Evolutionary conservation across 2,329 filamentous ascomycete genomes (phyloP).

Genomic region (Ampelomyces quisqualis): DNA sequence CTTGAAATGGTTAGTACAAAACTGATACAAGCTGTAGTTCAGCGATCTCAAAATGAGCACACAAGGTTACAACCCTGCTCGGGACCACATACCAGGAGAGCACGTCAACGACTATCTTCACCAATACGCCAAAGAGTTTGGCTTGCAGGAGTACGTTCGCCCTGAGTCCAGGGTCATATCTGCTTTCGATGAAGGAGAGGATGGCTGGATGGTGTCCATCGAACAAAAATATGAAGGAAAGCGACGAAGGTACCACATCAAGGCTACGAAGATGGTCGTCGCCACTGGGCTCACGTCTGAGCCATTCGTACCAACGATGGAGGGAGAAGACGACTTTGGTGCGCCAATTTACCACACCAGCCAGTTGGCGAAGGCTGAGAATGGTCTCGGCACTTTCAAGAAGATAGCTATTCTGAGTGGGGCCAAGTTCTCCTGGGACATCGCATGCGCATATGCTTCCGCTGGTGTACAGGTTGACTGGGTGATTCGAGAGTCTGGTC

Average conservation of each 20-base stretch:
- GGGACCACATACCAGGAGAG: slow-evolving; percentile 61
- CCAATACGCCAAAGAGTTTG: slow-evolving; percentile 46
- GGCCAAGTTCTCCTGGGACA: slow-evolving; percentile 66
- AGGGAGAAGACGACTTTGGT: slow-evolving; percentile 53
- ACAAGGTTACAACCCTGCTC: slow-evolving; percentile 32
- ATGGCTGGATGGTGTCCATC: slow-evolving; percentile 26
- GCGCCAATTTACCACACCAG: slow-evolving; percentile 60
- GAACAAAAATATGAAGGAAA: neutral
- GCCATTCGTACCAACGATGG: slow-evolving; percentile 56
- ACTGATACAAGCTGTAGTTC: slow-evolving; percentile 27
- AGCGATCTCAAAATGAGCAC: slow-evolving; percentile 40
- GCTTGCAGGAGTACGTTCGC: slow-evolving; percentile 51
- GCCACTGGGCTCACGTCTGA: slow-evolving; percentile 64
- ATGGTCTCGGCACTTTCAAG: slow-evolving; percentile 39
- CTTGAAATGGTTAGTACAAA: neutral
- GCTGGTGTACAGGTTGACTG: slow-evolving; percentile 57
- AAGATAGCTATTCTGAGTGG: slow-evolving; percentile 57
- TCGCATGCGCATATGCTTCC: slow-evolving; percentile 57
- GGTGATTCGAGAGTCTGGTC: slow-evolving; percentile 58
- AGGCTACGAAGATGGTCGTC: slow-evolving; percentile 56
- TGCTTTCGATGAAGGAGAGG: slow-evolving; percentile 44
- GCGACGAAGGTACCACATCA: slow-evolving; percentile 8
- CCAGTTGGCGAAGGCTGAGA: slow-evolving; percentile 51
- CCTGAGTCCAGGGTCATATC: slow-evolving; percentile 55
- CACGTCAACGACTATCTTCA: slow-evolving; percentile 60